These are phyloP conservation scores for Chamaecrista fasciculata DNA, from an alignment of 306 rosid genomes.

Conservation along the genomic window DNA sequence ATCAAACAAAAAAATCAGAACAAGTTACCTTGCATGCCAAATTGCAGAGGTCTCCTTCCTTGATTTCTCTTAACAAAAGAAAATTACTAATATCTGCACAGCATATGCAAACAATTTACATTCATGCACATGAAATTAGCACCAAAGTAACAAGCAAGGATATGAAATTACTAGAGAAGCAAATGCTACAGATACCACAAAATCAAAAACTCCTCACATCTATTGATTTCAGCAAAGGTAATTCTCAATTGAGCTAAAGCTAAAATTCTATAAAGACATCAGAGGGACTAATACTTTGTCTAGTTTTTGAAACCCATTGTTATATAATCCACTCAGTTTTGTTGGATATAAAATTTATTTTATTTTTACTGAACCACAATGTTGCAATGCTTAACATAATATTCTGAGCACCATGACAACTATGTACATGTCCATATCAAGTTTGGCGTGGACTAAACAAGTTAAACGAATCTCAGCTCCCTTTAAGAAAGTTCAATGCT, in stretches of 20 bases:
- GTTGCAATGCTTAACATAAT: neutral
- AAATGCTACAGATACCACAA: neutral
- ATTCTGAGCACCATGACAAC: neutral
- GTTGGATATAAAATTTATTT: neutral
- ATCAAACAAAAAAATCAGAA: neutral
- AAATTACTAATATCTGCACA: slow-evolving; percentile 46
- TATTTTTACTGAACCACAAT: neutral
- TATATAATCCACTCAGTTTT: neutral
- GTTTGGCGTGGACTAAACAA: neutral
- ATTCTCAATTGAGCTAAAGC: slow-evolving; percentile 17
- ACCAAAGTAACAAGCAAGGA: slow-evolving; percentile 11
- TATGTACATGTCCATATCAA: neutral
- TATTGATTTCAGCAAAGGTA: neutral
- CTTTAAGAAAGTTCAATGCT: too few species aligned
- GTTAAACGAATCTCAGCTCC: too few species aligned
- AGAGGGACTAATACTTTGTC: neutral
- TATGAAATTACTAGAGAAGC: slow-evolving; percentile 1
- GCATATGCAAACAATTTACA: slow-evolving; percentile 19
- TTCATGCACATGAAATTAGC: neutral
- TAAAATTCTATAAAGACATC: slow-evolving; percentile 6
- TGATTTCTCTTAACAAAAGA: slow-evolving; percentile 43
- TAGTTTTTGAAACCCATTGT: neutral
- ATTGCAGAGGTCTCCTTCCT: slow-evolving; percentile 41
- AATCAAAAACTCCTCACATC: neutral
- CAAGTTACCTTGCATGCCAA: slow-evolving; percentile 69